A percentile compares a stretch with the other conserved stretches of the same genome.
Conservation (phyloP, 257 asterid genomes). For the Handroanthus guayacan region DNA sequence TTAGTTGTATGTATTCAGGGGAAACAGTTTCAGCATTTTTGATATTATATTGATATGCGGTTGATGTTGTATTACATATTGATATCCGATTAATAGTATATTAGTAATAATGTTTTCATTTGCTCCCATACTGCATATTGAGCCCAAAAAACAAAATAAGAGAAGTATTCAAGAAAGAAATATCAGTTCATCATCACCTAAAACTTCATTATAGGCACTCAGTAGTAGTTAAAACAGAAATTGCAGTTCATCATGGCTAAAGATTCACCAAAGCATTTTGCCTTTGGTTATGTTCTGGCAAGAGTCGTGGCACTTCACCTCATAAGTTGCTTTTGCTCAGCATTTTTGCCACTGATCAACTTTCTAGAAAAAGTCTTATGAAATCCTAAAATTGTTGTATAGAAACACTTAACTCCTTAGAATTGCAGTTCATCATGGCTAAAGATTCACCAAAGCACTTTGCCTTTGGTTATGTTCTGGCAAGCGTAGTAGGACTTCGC, state of each 20-base stretch:
- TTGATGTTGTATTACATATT: neutral
- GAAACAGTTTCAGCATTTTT: neutral
- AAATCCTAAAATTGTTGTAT: neutral
- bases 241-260: neutral
- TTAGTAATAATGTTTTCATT: neutral
- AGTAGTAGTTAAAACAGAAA: neutral
- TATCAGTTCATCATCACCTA: neutral
- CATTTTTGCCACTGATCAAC: neutral
- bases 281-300: too few species aligned
- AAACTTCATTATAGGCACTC: too few species aligned
- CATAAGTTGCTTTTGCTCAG: neutral
- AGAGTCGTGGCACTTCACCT: neutral
- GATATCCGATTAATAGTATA: neutral
- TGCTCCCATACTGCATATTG: slow-evolving; percentile 1
- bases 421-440: too few species aligned
- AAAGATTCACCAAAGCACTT: too few species aligned
- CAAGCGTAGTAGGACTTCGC: too few species aligned
- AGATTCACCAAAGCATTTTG: too few species aligned
- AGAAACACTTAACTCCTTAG: neutral
- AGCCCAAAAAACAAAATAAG: neutral
- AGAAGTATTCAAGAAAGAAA: too few species aligned
- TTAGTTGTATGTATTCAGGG: neutral
- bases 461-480: too few species aligned
- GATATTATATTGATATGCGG: neutral
- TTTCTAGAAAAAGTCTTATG: neutral